phyloP scores from a whole-genome alignment of 306 rosid species.

The Cucumis melo region DNA sequence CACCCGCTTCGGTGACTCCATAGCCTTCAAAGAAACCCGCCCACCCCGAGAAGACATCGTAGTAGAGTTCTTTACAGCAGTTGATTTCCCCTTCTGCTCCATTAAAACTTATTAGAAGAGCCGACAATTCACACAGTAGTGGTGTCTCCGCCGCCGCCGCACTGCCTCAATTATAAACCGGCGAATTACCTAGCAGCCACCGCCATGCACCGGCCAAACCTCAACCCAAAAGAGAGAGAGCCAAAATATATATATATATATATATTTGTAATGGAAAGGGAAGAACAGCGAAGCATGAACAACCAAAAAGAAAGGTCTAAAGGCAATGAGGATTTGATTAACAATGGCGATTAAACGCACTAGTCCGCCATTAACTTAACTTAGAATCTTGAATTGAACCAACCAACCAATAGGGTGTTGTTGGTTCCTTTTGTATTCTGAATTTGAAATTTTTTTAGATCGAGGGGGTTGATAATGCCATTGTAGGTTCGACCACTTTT shows the following conservation, averaged over 20 bases:
- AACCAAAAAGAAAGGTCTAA: background rate
- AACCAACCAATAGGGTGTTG: background rate
- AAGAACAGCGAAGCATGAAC: background rate
- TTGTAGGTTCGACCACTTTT: background rate
- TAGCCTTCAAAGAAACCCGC: conserved; percentile 34
- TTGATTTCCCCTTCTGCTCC: conserved; percentile 2
- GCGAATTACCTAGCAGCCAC: background rate
- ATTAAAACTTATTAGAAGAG: background rate
- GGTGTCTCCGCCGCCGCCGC: background rate
- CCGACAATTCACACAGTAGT: background rate
- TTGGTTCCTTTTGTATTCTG: background rate
- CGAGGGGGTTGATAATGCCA: background rate
- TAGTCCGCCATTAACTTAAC: conserved; percentile 1
- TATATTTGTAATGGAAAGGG: background rate
- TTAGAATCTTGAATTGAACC: background rate
- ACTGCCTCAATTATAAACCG: background rate
- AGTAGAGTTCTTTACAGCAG: conserved; percentile 9
- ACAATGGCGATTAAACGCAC: background rate
- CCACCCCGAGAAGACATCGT: conserved; percentile 26
- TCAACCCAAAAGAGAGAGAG: background rate
- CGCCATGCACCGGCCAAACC: background rate
- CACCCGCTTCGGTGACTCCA: conserved; percentile 34
- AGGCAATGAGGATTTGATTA: background rate
- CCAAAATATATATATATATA: background rate
- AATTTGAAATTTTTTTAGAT: background rate